Conservation (phyloP, 192 early-diverging fungal genomes). For the Coemansia sp. region DNA sequence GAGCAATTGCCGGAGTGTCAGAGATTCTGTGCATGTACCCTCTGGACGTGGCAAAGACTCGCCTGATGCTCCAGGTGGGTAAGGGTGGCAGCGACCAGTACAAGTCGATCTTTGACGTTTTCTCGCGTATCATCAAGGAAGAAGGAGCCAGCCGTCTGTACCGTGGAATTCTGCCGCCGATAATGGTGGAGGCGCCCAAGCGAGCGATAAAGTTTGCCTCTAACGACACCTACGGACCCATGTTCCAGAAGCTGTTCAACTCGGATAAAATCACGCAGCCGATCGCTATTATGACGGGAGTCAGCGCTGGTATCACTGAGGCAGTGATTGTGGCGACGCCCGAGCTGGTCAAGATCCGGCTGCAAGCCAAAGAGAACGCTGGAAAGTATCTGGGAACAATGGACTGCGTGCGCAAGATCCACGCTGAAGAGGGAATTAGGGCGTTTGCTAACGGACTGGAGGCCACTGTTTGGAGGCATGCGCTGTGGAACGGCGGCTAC, state of each 20-base stretch:
- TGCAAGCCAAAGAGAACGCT: conserved; percentile 89
- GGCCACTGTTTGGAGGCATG: conserved; percentile 92
- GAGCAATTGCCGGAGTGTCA: conserved; percentile 80
- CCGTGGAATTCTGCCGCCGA: conserved; percentile 93
- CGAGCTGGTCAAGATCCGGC: conserved; percentile 94
- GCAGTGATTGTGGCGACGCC: conserved; percentile 87
- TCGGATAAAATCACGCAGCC: conserved; percentile 72
- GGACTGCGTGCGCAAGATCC: conserved; percentile 81
- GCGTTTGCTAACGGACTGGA: conserved; percentile 92
- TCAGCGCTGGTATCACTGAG: conserved; percentile 90
- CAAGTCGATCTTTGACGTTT: conserved; percentile 66
- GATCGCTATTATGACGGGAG: conserved; percentile 83
- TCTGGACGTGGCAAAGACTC: conserved; percentile 93
- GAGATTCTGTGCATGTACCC: conserved; percentile 97
- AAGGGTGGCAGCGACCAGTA: conserved; percentile 59
- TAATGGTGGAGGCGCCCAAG: conserved; percentile 97
- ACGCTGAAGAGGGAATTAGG: conserved; percentile 73
- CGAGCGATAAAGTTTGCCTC: conserved; percentile 96
- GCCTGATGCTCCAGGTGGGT: conserved; percentile 84
- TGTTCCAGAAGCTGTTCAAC: conserved; percentile 72
- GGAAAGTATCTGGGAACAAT: conserved; percentile 82
- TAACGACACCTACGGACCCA: conserved; percentile 81
- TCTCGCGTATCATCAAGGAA: conserved; percentile 67
- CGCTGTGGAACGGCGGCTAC: conserved; percentile 90
- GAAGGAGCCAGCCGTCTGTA: conserved; percentile 75